Evolutionary conservation across 495 filamentous ascomycete species (phyloP).

Genomic region (Sporormia fimetaria): DNA sequence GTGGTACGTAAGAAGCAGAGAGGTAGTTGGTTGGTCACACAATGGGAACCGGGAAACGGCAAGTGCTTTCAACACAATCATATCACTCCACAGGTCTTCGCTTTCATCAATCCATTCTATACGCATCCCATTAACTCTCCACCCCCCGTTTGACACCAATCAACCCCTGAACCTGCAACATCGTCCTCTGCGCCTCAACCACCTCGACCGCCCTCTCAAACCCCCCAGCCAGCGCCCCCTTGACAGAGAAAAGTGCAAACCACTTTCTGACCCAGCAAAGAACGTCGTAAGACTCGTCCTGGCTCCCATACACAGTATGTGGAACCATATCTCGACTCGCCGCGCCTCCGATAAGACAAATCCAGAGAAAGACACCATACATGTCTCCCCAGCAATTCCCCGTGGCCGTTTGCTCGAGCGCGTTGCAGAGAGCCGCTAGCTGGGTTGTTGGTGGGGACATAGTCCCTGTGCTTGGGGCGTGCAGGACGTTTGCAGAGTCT

Average conservation of each 20-base stretch:
- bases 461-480: slow-evolving; percentile 7
- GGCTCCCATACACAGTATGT: slow-evolving; percentile 4
- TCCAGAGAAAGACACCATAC: slow-evolving; percentile 19
- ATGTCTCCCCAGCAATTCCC: slow-evolving; percentile 12
- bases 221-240: neutral
- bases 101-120: too few relatives aligned
- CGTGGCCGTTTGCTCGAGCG: slow-evolving; percentile 15
- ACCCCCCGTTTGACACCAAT: slow-evolving; percentile 17
- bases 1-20: too few relatives aligned
- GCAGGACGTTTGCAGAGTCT: slow-evolving; percentile 14
- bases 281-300: neutral
- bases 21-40: too few relatives aligned
- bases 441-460: slow-evolving; percentile 2
- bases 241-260: slow-evolving; percentile 18
- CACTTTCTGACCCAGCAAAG: slow-evolving; percentile 16
- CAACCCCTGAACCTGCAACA: slow-evolving; percentile 21
- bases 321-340: slow-evolving; percentile 2
- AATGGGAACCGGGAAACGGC: too few relatives aligned
- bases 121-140: too few relatives aligned
- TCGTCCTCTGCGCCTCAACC: slow-evolving; percentile 17
- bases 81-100: too few relatives aligned
- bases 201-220: slow-evolving; percentile 14
- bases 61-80: too few relatives aligned
- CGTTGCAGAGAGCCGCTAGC: slow-evolving; percentile 14
- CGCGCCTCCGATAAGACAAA: slow-evolving; percentile 17